Evolutionary conservation across 192 early-diverging fungal species (phyloP), one percentile per base, ranked within the genome.

Genomic region (Linnemannia hyalina): DNA sequence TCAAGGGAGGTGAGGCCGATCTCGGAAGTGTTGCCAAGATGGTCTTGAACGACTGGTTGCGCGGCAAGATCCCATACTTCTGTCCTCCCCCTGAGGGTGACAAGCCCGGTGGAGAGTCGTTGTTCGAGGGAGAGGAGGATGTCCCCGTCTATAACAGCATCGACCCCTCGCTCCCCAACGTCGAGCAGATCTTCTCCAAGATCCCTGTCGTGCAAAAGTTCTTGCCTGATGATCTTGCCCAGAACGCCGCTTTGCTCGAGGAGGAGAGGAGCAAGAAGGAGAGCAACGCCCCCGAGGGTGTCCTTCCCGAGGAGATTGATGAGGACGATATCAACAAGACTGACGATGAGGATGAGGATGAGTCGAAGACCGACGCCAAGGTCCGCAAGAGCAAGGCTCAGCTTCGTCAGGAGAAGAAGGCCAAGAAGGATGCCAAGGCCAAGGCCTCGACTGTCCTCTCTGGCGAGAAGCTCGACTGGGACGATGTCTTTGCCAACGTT

Each of bases 1-100:
- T 99, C 84, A 99, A 97, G 90, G 97, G 97, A 74, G 99, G 96
- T 18, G 99, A 99, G 80, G 95, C 99, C n/a, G 97, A 99, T 89
- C 47, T 98, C 46, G 89, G 91, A 20, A 95, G 95, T 32, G 96
- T 98, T 20, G 94, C 99, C 46, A 97, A 97, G 87, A 99, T 99
- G 97, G 93, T 99, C 15, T 91, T 99, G 81, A 99, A 98, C 90
- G 99, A 99, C 90, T 99, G 98, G 98, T 88, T 99, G 60, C 94
- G 99, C 63, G 99, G 99, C 29, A 97, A 97, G 83, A 96, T 99
- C 84, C 99, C 99, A 36, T 98, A 95, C 91, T 99, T 96, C 88
- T 93, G 94, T 4, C 89, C 94, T 29, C 99, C 99, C 52, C 95
- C 97, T 38, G 90, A 92, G 69, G 87, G 80, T 18, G 88, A 85